phyloP scores from a whole-genome alignment of 768 basidiomycete species.

The Boletus eberwhitei region DNA sequence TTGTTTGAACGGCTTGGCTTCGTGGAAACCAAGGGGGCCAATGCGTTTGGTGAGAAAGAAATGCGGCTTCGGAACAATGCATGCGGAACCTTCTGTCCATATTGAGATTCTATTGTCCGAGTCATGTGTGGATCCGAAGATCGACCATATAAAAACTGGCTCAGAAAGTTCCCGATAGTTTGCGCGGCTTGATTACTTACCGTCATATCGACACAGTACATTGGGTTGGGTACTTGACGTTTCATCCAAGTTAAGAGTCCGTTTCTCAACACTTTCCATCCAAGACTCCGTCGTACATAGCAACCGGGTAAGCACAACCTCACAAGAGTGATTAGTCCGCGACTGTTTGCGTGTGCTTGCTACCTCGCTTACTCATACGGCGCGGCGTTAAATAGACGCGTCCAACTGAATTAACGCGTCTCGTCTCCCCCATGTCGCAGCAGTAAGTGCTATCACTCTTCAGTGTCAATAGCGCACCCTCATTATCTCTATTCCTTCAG shows the following conservation, averaged over 20 bases:
- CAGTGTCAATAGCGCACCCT: neutral
- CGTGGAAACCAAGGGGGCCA: conserved; percentile 56
- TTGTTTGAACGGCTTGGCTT: conserved; percentile 83
- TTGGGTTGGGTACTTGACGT: no score
- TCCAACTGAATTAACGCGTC: conserved; percentile 5
- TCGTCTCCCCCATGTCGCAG: conserved; percentile 13
- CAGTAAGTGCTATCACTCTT: conserved; percentile 6
- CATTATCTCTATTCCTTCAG: conserved; percentile 1
- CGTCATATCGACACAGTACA: no score
- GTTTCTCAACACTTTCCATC: neutral
- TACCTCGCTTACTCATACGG: conserved; percentile 1
- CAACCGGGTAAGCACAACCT: neutral
- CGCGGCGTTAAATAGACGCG: conserved; percentile 5
- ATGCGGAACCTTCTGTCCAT: neutral
- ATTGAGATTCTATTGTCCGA: conserved; percentile 14
- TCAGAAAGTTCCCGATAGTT: neutral
- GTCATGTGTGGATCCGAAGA: conserved; percentile 9
- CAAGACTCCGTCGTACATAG: no score
- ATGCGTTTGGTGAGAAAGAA: conserved; percentile 83
- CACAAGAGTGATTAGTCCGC: neutral
- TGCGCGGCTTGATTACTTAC: conserved; percentile 11
- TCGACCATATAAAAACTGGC: conserved; percentile 5
- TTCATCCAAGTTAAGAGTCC: neutral
- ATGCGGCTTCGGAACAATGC: conserved; percentile 45
- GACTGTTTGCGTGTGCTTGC: conserved; percentile 15